A percentile compares a stretch with the other conserved stretches of the same genome.
Evolutionary conservation across 352 stramenopile species (phyloP).

Genomic region (Salisapilia sapeloensis): DNA sequence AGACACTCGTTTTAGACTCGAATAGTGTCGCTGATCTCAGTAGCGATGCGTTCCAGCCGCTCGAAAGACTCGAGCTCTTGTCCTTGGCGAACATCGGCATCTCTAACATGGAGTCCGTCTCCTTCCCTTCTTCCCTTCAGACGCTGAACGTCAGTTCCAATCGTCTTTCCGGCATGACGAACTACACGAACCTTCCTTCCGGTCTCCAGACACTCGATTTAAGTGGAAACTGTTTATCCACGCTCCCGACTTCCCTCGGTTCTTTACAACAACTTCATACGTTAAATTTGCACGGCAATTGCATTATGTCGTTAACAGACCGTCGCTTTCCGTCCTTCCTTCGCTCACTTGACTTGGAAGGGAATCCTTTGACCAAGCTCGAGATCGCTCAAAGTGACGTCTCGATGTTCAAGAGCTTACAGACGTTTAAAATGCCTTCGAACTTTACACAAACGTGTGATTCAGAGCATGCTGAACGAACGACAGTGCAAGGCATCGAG

Average conservation of each 20-base stretch:
- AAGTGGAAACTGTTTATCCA: slow-evolving; percentile 32
- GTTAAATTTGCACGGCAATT: neutral
- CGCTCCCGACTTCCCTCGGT: slow-evolving; percentile 17
- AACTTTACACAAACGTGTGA: slow-evolving; percentile 12
- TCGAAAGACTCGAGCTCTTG: slow-evolving; percentile 34
- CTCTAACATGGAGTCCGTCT: slow-evolving; percentile 16
- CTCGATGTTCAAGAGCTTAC: slow-evolving; percentile 14
- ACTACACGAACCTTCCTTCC: slow-evolving; percentile 24
- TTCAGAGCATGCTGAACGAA: slow-evolving; percentile 6
- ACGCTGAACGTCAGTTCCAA: slow-evolving; percentile 11
- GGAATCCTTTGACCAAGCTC: slow-evolving; percentile 24
- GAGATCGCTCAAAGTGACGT: slow-evolving; percentile 29
- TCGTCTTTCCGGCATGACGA: slow-evolving; percentile 7
- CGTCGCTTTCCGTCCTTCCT: slow-evolving; percentile 1
- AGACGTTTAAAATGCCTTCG: slow-evolving; percentile 10
- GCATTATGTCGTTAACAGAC: neutral
- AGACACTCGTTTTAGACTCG: slow-evolving; percentile 36
- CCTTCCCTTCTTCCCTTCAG: slow-evolving; percentile 20
- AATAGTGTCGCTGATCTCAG: slow-evolving; percentile 22
- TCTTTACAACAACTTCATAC: neutral
- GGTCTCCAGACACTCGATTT: slow-evolving; percentile 32
- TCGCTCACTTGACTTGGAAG: slow-evolving; percentile 9
- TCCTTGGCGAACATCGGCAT: slow-evolving; percentile 26
- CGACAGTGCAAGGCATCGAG: slow-evolving; percentile 12
- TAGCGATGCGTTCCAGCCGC: slow-evolving; percentile 14